Conservation (phyloP, 2,329 filamentous ascomycete species). For the Colletotrichum viniferum region DNA sequence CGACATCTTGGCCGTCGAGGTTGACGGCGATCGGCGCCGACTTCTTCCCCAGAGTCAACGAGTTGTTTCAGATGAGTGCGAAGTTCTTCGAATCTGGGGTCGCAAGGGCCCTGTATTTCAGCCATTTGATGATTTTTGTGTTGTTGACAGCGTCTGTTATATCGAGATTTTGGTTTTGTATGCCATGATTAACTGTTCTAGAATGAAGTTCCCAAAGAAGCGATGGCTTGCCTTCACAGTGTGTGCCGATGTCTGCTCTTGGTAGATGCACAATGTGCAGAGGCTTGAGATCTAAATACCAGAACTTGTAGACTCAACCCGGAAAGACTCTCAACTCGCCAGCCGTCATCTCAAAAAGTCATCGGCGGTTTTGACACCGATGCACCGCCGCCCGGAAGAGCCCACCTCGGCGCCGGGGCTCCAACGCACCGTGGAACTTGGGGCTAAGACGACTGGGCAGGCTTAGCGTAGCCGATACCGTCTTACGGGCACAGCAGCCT, state of each 20-base stretch:
- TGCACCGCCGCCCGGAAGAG: background rate
- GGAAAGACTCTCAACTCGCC: background rate
- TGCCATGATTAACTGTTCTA: background rate
- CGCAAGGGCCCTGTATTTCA: slow-evolving; percentile 30
- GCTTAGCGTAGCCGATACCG: background rate
- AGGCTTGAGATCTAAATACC: background rate
- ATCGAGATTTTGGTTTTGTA: background rate
- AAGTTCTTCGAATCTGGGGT: slow-evolving; percentile 39
- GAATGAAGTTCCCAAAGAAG: background rate
- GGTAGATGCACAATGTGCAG: background rate
- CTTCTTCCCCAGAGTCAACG: slow-evolving; percentile 40
- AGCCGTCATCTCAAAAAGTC: background rate
- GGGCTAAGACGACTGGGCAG: background rate
- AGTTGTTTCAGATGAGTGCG: slow-evolving; percentile 35
- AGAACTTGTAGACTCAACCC: background rate
- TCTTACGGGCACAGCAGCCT: too few species aligned
- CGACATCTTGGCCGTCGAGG: slow-evolving; percentile 40
- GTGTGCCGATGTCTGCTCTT: background rate
- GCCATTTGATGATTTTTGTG: slow-evolving; percentile 15
- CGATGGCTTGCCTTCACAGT: background rate
- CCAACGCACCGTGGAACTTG: background rate
- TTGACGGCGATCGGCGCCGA: slow-evolving; percentile 48
- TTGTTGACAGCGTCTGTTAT: background rate
- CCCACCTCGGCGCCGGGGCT: background rate
- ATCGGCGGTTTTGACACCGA: background rate